Evolutionary conservation across 1,139 yeast genomes (phyloP).

Genomic region (Trichomonascaceae sp.): DNA sequence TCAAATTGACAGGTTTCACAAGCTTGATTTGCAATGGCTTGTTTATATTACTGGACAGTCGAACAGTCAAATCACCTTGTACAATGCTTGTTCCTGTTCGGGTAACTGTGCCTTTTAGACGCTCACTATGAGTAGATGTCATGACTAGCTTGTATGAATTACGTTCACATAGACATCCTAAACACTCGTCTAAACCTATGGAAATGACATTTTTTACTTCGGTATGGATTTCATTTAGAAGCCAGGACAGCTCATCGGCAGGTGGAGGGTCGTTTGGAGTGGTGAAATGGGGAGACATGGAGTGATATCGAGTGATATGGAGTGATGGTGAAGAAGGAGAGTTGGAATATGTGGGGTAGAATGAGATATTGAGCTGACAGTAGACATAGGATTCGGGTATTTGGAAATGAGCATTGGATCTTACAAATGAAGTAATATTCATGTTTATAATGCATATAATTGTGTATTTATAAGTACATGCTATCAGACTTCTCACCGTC

Average conservation of each 20-base stretch:
- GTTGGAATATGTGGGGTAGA: not conserved
- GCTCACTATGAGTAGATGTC: slow-evolving; percentile 29
- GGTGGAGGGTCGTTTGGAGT: not conserved
- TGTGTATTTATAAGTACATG: not conserved
- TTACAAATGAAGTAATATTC: not conserved
- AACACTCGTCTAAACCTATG: slow-evolving; percentile 28
- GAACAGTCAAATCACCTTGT: slow-evolving; percentile 25
- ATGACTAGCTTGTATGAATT: slow-evolving; percentile 30
- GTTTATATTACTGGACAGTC: slow-evolving; percentile 16
- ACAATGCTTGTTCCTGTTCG: slow-evolving; percentile 25
- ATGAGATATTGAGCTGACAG: too few relatives aligned
- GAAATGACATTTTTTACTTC: slow-evolving; percentile 22
- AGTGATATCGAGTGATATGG: not conserved
- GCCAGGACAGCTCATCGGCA: slow-evolving; percentile 27
- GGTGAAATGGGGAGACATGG: slow-evolving; percentile 1
- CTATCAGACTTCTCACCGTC: too few relatives aligned
- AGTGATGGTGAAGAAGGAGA: not conserved
- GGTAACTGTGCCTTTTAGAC: slow-evolving; percentile 30
- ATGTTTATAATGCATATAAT: not conserved
- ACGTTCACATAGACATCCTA: slow-evolving; percentile 24
- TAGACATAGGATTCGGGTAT: too few relatives aligned
- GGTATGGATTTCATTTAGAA: slow-evolving; percentile 24
- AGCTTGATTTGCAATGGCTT: slow-evolving; percentile 17
- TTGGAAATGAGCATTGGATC: too few relatives aligned
- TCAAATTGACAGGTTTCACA: slow-evolving; percentile 15